Percentiles rank a stretch among this genome's conserved stretches.
Evolutionary conservation across 148 eudicot genomes (phyloP).

Genomic region (Heliamphora exappendiculata): DNA sequence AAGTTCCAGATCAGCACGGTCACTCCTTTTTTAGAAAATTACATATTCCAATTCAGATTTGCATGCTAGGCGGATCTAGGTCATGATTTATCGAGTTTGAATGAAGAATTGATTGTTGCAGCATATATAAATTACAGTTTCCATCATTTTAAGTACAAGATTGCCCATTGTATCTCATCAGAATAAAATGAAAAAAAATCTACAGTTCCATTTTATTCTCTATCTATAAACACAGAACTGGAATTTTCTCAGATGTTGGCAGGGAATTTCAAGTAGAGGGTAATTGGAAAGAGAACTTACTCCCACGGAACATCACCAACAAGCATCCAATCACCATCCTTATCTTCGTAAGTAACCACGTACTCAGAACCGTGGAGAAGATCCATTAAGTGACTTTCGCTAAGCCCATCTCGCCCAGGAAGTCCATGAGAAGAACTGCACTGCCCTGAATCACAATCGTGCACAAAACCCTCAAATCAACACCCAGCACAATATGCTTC

Average conservation of each 20-base stretch:
- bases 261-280: neutral
- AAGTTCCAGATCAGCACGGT: neutral
- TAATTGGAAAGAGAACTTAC: constrained; percentile 23
- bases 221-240: neutral
- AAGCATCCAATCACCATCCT: constrained; percentile 52
- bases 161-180: neutral
- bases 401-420: constrained; percentile 30
- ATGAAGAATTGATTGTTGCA: neutral
- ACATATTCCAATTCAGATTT: neutral
- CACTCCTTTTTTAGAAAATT: neutral
- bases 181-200: too few species aligned
- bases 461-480: constrained; percentile 12
- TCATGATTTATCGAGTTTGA: neutral
- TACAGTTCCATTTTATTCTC: neutral
- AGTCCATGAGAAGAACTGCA: constrained; percentile 22
- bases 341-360: constrained; percentile 46
- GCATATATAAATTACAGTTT: neutral
- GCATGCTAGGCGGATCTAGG: neutral
- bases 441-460: constrained; percentile 25
- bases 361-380: constrained; percentile 39
- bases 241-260: neutral
- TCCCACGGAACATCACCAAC: constrained; percentile 55
- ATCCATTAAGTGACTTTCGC: constrained; percentile 32
- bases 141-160: neutral
- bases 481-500: neutral